Evolutionary conservation across 2,329 filamentous ascomycete species (phyloP).

Genomic region (Monosporascus sp.): DNA sequence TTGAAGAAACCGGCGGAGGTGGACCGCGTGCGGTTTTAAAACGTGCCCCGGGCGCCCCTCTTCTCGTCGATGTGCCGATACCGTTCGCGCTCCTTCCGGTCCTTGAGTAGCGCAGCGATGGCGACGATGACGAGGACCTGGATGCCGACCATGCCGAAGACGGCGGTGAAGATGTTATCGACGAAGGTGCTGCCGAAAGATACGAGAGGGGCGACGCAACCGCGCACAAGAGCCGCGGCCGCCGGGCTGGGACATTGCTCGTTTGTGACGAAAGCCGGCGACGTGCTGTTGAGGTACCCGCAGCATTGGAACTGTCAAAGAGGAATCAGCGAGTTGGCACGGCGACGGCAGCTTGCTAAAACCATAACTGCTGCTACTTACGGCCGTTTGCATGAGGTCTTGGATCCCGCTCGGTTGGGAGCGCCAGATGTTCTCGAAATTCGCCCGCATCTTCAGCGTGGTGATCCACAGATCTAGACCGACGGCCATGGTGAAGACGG

Average conservation of each 20-base stretch:
- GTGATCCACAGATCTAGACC: conserved; percentile 68
- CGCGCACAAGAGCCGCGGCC: conserved; percentile 62
- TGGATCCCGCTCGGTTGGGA: conserved; percentile 53
- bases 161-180: conserved; percentile 71
- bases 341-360: neutral
- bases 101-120: conserved; percentile 72
- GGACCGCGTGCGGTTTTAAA: conserved; percentile 28
- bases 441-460: conserved; percentile 62
- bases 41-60: conserved; percentile 48
- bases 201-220: conserved; percentile 64
- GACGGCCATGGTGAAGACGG: conserved; percentile 59
- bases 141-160: conserved; percentile 73
- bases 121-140: conserved; percentile 65
- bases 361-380: conserved; percentile 32
- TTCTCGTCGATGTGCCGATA: conserved; percentile 82
- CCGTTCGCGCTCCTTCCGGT: conserved; percentile 72
- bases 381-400: conserved; percentile 64
- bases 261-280: conserved; percentile 68
- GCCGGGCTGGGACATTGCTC: conserved; percentile 63
- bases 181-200: conserved; percentile 66
- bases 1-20: neutral
- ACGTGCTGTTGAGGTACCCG: conserved; percentile 69
- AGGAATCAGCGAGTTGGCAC: conserved; percentile 17
- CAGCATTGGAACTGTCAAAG: conserved; percentile 67
- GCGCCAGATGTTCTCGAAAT: conserved; percentile 57